Evolutionary conservation across 371 early-diverging fungal genomes (phyloP).

Genomic region (Mucor mucedo): DNA sequence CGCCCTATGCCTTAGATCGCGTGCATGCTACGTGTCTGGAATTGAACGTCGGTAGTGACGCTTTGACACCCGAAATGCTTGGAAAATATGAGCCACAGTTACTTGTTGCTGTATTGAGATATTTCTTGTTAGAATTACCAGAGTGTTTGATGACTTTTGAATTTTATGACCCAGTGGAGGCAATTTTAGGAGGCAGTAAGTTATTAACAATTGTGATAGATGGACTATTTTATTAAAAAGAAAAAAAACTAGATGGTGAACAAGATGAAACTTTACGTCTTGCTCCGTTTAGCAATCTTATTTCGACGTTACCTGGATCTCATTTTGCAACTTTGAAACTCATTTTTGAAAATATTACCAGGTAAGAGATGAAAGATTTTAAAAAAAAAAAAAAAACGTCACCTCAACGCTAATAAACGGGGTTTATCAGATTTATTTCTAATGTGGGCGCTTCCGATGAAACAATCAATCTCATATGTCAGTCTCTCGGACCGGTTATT

Average conservation of each 20-base stretch:
- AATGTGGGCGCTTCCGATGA: slow-evolving; percentile 3
- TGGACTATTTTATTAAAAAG: background rate
- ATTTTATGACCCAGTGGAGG: slow-evolving; percentile 74
- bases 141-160: slow-evolving; percentile 71
- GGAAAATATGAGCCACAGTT: slow-evolving; percentile 60
- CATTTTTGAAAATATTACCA: slow-evolving; percentile 47
- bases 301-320: slow-evolving; percentile 59
- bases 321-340: slow-evolving; percentile 60
- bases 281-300: slow-evolving; percentile 57
- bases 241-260: slow-evolving; percentile 26
- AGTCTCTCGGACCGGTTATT: slow-evolving; percentile 61
- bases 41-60: slow-evolving; percentile 59
- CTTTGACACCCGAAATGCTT: slow-evolving; percentile 58
- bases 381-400: background rate
- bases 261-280: slow-evolving; percentile 52
- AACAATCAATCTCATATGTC: slow-evolving; percentile 34
- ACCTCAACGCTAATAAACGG: background rate
- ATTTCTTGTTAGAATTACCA: slow-evolving; percentile 76
- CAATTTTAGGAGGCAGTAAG: slow-evolving; percentile 61
- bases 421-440: background rate
- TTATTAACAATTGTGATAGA: background rate
- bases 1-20: slow-evolving; percentile 58
- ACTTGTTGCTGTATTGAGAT: slow-evolving; percentile 67
- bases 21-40: slow-evolving; percentile 70
- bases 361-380: slow-evolving; percentile 26